These are phyloP conservation scores for Nicotiana obtusifolia DNA, from an alignment of 257 asterid species.

Conservation along the genomic window DNA sequence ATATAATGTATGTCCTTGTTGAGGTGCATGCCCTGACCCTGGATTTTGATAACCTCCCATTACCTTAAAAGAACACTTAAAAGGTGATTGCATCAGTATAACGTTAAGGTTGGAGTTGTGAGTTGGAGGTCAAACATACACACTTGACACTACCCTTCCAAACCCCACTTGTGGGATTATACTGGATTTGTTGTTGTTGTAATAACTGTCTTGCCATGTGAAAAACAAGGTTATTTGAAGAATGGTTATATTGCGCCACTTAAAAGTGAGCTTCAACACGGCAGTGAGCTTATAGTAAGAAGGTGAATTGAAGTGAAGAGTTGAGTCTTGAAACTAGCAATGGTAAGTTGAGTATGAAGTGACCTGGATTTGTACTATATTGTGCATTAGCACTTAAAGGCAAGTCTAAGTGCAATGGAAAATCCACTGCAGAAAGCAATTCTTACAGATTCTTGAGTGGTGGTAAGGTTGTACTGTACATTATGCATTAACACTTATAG, in stretches of 20 bases:
- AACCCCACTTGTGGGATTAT: too few species aligned
- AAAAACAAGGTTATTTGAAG: neutral
- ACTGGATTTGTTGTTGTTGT: too few species aligned
- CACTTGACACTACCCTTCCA: neutral
- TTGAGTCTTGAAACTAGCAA: neutral
- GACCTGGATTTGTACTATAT: neutral
- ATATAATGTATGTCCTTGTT: neutral
- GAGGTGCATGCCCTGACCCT: neutral
- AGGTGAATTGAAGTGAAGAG: neutral
- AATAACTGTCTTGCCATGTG: neutral
- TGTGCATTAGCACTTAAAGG: neutral
- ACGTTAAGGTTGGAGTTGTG: neutral
- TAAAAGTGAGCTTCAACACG: neutral
- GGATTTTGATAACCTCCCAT: neutral
- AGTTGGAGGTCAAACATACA: neutral
- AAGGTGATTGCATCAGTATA: neutral
- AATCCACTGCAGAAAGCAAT: neutral
- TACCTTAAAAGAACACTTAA: neutral
- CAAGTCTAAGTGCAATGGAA: neutral
- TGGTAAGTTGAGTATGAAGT: neutral
- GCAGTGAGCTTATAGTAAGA: neutral
- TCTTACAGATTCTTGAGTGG: neutral
- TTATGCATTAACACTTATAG: neutral
- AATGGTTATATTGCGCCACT: neutral
- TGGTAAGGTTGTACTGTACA: neutral